These are phyloP conservation scores for Mycocentrospora acerina DNA, from an alignment of 2,329 filamentous ascomycete species.

Conservation along the genomic window DNA sequence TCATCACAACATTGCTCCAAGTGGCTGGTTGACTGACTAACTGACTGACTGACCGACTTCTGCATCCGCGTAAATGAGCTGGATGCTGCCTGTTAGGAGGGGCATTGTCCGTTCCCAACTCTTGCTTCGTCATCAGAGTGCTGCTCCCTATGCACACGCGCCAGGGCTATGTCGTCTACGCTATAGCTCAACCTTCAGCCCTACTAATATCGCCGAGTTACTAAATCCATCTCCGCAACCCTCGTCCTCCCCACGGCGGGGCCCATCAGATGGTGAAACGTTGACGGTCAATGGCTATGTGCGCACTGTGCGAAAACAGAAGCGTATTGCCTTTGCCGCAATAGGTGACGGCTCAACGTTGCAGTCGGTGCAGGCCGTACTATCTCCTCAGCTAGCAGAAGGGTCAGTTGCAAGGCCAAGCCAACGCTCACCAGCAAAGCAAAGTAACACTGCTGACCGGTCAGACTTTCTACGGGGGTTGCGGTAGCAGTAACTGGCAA, in stretches of 20 bases:
- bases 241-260: constrained; percentile 48
- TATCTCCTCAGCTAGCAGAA: constrained; percentile 69
- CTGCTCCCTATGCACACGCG: constrained; percentile 18
- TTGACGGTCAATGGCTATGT: constrained; percentile 72
- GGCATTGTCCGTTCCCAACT: constrained; percentile 23
- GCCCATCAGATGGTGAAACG: constrained; percentile 31
- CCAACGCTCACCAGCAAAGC: constrained; percentile 2
- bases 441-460: constrained; percentile 16
- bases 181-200: constrained; percentile 32
- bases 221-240: constrained; percentile 54
- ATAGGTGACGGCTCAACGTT: constrained; percentile 85
- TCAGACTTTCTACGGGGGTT: constrained; percentile 76
- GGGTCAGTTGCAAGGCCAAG: constrained; percentile 58
- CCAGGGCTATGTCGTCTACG: constrained; percentile 22
- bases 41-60: constrained; percentile 12
- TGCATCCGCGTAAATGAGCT: constrained; percentile 32
- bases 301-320: constrained; percentile 82
- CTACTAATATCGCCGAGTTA: constrained; percentile 47
- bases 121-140: constrained; percentile 15
- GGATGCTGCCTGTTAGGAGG: constrained; percentile 23
- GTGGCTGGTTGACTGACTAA: no score
- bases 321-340: constrained; percentile 78
- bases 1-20: constrained; percentile 14
- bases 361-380: constrained; percentile 75
- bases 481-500: constrained; percentile 76